Evolutionary conservation across 169 alveolate species (phyloP).

Genomic region (Cryptosporidium sp.): DNA sequence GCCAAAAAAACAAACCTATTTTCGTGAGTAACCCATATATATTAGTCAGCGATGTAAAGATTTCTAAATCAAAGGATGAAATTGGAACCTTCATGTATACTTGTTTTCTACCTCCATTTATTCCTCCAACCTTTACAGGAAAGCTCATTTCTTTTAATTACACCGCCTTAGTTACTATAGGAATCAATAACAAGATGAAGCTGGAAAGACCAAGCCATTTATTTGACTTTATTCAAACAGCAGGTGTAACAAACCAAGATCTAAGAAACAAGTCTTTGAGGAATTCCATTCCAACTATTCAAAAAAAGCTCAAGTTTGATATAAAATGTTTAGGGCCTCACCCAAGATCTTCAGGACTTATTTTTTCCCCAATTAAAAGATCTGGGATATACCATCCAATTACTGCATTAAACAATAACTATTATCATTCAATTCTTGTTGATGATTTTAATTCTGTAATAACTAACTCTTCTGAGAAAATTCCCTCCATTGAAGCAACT

Average conservation of each 20-base stretch:
- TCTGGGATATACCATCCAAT: slow-evolving; percentile 22
- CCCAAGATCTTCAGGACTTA: slow-evolving; percentile 20
- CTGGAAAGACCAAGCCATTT: neutral
- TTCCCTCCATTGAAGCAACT: neutral
- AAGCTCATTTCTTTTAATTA: slow-evolving; percentile 23
- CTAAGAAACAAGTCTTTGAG: neutral
- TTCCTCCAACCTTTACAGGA: slow-evolving; percentile 62
- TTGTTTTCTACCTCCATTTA: slow-evolving; percentile 57
- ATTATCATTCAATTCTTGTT: neutral
- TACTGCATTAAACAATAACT: slow-evolving; percentile 19
- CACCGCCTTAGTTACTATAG: slow-evolving; percentile 25
- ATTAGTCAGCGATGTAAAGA: slow-evolving; percentile 30
- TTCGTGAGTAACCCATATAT: slow-evolving; percentile 68
- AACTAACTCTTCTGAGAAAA: slow-evolving; percentile 6
- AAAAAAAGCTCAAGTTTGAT: slow-evolving; percentile 45
- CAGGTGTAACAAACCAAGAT: neutral
- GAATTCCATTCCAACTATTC: neutral
- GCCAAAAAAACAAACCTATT: slow-evolving; percentile 19
- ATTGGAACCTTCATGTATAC: slow-evolving; percentile 52
- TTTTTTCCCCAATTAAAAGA: slow-evolving; percentile 10
- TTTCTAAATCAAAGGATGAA: slow-evolving; percentile 6
- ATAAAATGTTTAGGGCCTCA: slow-evolving; percentile 62
- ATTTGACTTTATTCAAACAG: neutral
- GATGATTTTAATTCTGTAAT: neutral
- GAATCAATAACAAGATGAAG: slow-evolving; percentile 33